Conservation (phyloP, 371 early-diverging fungal species). For the Phascolomyces articulosus region DNA sequence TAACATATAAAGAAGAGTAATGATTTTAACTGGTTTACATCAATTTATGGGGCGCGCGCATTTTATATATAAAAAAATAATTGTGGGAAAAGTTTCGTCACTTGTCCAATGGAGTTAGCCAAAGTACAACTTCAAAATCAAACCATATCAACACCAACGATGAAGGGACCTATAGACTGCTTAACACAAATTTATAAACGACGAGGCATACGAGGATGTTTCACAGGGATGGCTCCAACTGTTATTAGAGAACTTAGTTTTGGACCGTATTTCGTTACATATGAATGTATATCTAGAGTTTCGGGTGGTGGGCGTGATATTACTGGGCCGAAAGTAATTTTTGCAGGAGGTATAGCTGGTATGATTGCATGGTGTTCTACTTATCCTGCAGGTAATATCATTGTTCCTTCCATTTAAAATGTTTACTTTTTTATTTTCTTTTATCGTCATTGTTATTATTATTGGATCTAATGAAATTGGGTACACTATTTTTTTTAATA, state of each 20-base stretch:
- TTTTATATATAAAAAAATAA: too few relatives aligned
- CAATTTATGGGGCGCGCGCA: too few relatives aligned
- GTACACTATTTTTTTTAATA: too few relatives aligned
- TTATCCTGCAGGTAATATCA: constrained; percentile 64
- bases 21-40: too few relatives aligned
- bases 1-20: neutral
- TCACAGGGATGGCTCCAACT: constrained; percentile 67
- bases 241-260: constrained; percentile 74
- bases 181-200: constrained; percentile 52
- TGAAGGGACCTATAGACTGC: constrained; percentile 65
- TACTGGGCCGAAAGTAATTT: constrained; percentile 55
- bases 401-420: too few relatives aligned
- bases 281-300: constrained; percentile 58
- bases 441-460: too few relatives aligned
- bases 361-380: constrained; percentile 81
- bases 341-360: constrained; percentile 80
- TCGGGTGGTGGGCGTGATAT: constrained; percentile 36
- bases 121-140: constrained; percentile 70
- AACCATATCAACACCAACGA: constrained; percentile 23
- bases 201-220: constrained; percentile 70
- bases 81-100: constrained; percentile 55
- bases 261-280: constrained; percentile 78
- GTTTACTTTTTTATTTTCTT: too few relatives aligned
- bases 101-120: constrained; percentile 69
- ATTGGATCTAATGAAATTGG: too few relatives aligned